A percentile compares a stretch with the other conserved stretches of the same genome.
These are phyloP conservation scores for Kandelia obovata DNA, from an alignment of 345 rosid genomes.

Conservation along the genomic window DNA sequence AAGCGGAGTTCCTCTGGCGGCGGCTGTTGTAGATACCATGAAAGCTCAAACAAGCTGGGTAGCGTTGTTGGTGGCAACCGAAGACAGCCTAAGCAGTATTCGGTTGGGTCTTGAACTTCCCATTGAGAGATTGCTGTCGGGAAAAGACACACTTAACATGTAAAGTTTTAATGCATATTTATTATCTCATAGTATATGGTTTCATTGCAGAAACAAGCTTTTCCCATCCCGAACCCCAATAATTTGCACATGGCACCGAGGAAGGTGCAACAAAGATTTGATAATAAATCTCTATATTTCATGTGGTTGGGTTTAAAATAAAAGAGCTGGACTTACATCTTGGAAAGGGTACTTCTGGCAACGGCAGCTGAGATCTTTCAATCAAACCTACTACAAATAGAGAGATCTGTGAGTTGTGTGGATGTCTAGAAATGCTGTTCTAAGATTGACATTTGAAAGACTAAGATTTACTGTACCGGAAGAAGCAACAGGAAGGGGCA, in stretches of 20 bases:
- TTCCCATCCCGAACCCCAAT: too few species aligned
- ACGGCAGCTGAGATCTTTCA: conserved; percentile 60
- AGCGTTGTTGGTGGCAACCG: conserved; percentile 54
- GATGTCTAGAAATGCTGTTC: conserved; percentile 20
- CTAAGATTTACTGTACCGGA: conserved; percentile 32
- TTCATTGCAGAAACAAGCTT: too few species aligned
- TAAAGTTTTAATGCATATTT: not conserved
- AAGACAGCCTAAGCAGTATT: conserved; percentile 63
- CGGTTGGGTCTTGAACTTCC: conserved; percentile 91
- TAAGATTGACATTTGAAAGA: not conserved
- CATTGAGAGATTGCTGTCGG: conserved; percentile 49
- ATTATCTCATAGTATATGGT: too few species aligned
- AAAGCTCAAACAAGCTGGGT: conserved; percentile 70
- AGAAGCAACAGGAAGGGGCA: conserved; percentile 21
- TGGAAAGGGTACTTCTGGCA: conserved; percentile 42
- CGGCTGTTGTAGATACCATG: conserved; percentile 85
- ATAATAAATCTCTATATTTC: not conserved
- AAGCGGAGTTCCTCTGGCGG: conserved; percentile 80
- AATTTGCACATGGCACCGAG: too few species aligned
- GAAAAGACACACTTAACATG: not conserved
- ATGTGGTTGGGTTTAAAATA: not conserved
- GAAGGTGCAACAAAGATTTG: not conserved
- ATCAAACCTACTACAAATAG: conserved; percentile 35
- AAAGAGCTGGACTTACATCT: conserved; percentile 43
- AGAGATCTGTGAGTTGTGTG: conserved; percentile 16